These are phyloP conservation scores for Claviceps quebecensis DNA, from an alignment of 2,329 filamentous ascomycete species.

Conservation along the genomic window DNA sequence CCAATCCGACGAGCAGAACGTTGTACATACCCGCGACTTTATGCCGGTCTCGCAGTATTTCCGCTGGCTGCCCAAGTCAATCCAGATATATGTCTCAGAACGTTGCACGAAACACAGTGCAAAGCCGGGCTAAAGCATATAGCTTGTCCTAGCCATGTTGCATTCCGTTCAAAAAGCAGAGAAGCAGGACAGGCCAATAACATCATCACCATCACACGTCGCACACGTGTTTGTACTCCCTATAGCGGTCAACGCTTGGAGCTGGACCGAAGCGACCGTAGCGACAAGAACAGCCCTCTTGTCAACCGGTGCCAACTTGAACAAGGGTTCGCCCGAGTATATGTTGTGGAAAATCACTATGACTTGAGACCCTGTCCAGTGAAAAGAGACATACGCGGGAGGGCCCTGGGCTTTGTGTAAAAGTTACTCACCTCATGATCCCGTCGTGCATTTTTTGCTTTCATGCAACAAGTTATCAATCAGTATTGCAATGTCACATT, in stretches of 20 bases:
- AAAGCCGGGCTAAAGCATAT: neutral
- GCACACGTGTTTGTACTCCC: neutral
- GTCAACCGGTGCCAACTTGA: no score
- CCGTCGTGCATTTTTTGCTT: neutral
- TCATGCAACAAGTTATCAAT: neutral
- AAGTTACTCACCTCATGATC: neutral
- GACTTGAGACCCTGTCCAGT: neutral
- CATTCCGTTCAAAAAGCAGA: neutral
- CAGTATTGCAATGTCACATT: neutral
- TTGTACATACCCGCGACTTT: neutral
- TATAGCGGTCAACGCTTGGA: neutral
- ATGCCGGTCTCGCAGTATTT: neutral
- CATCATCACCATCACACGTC: neutral
- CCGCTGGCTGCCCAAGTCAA: neutral
- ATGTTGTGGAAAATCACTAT: neutral
- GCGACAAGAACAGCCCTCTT: neutral
- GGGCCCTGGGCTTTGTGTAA: neutral
- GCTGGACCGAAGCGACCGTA: neutral
- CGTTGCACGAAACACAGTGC: neutral
- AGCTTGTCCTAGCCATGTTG: neutral
- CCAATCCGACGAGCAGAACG: neutral
- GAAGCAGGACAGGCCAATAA: neutral
- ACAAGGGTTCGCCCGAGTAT: neutral
- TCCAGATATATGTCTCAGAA: slow-evolving; percentile 1
- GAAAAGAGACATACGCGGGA: neutral